phyloP scores from a whole-genome alignment of 805 yeast genomes.

The Cyberlindnera mycetangii region DNA sequence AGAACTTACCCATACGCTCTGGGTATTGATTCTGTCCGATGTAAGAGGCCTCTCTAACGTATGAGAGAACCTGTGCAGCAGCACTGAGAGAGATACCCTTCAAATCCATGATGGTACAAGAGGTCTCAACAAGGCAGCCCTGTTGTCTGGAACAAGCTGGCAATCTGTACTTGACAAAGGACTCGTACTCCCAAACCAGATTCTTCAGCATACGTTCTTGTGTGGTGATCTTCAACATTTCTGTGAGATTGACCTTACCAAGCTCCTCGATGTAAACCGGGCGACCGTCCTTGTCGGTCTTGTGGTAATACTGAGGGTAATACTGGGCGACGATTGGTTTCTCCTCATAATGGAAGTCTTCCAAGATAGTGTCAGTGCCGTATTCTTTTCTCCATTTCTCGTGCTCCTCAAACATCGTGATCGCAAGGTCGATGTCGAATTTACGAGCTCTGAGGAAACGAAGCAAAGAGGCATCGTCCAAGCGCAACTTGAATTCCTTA shows the following conservation, averaged over 20 bases:
- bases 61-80: slow-evolving; percentile 80
- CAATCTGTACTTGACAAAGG: slow-evolving; percentile 76
- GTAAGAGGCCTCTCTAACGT: slow-evolving; percentile 88
- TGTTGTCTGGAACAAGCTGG: slow-evolving; percentile 91
- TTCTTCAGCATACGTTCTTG: slow-evolving; percentile 96
- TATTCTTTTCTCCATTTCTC: slow-evolving; percentile 89
- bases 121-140: slow-evolving; percentile 82
- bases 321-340: slow-evolving; percentile 83
- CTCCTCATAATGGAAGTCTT: slow-evolving; percentile 90
- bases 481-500: slow-evolving; percentile 68
- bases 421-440: slow-evolving; percentile 78
- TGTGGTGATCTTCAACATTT: slow-evolving; percentile 90
- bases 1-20: slow-evolving; percentile 98
- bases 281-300: slow-evolving; percentile 95
- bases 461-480: slow-evolving; percentile 80
- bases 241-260: slow-evolving; percentile 84
- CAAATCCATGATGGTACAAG: slow-evolving; percentile 93
- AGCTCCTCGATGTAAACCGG: slow-evolving; percentile 94
- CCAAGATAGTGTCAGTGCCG: slow-evolving; percentile 82
- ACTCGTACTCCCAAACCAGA: slow-evolving; percentile 96
- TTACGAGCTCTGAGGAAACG: slow-evolving; percentile 95
- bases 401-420: slow-evolving; percentile 79
- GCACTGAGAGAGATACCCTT: slow-evolving; percentile 87
- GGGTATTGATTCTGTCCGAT: slow-evolving; percentile 98
- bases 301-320: slow-evolving; percentile 97